Conservation (phyloP, 441 rosid genomes). For the Jatropha podagrica region DNA sequence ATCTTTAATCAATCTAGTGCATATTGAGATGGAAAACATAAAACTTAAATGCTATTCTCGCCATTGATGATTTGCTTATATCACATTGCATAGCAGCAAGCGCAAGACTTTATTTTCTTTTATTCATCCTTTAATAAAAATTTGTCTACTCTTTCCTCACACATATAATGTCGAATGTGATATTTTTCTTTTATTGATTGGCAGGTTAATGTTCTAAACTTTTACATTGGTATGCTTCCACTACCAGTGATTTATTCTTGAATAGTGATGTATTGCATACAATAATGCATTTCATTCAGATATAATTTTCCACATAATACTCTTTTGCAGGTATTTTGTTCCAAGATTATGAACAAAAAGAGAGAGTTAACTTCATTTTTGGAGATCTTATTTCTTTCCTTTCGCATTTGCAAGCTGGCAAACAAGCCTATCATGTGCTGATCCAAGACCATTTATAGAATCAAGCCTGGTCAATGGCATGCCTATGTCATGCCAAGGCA, state of each 20-base stretch:
- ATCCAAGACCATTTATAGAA: too few relatives aligned
- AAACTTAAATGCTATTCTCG: not conserved
- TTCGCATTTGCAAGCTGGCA: not conserved
- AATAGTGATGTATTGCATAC: too few relatives aligned
- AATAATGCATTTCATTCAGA: too few relatives aligned
- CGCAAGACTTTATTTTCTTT: not conserved
- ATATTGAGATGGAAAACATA: not conserved
- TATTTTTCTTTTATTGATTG: too few relatives aligned
- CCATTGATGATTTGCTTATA: not conserved
- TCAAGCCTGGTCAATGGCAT: not conserved
- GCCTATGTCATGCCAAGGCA: not conserved
- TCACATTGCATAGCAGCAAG: not conserved
- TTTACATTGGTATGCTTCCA: too few relatives aligned
- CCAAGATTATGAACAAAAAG: not conserved
- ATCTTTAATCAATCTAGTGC: not conserved
- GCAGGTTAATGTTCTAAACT: too few relatives aligned
- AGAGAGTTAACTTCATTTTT: not conserved
- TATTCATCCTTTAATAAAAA: not conserved
- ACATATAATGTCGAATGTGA: too few relatives aligned
- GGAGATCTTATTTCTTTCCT: not conserved
- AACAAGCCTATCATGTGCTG: not conserved
- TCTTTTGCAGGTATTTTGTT: not conserved
- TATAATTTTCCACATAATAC: too few relatives aligned
- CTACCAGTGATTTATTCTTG: too few relatives aligned
- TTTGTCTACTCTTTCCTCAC: too few relatives aligned